Evolutionary conservation across 257 asterid species (phyloP), one percentile per base, ranked within the genome.

Genomic region (Solanum pinnatisectum): DNA sequence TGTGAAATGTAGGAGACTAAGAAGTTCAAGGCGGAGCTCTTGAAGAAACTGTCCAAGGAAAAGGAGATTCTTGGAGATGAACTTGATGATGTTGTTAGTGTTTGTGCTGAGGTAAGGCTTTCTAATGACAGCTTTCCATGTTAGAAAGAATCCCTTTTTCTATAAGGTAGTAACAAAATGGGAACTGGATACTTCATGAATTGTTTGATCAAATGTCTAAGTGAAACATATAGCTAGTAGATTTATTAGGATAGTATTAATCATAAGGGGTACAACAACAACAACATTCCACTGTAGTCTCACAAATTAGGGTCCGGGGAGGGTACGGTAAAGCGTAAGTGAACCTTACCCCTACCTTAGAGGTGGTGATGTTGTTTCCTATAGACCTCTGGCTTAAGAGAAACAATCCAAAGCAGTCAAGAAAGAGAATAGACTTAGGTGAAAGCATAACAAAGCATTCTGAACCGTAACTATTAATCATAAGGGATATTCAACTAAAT

Each of bases 1-100:
- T 79, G 67, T 4, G n/a, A 30, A 81, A 33, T 85, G 46, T 25
- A 93, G 96, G 95, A 93, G 92, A 91, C 96, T 0, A n/a, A 44
- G 90, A 95, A 91, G 92, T 95, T 95, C 79, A 93, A 84, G 91
- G 88, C 86, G 71, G 96, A 91, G 90, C 88, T 95, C 49, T 74
- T 87, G 91, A 90, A 87, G 93, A 91, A 84, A 83, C 90, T 95
- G 68, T 90, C 91, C 2, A 90, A 65, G 89, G 95, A 94, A n/a
- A 93, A 88, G 60, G 95, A 84, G 23, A 88, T 90, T 6, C 92
- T 87, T 84, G 95, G 98, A 3, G 63, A 88, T 63, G 93, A 94
- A 71, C 93, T 95, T 70, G 93, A 86, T 68, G 90, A 83, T 42
- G 96, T 93, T 72, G 95, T 93, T 72, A 46, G 87, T 81, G 90